Evolutionary conservation across 257 asterid species (phyloP).

Genomic region (Solanum medicagineum): DNA sequence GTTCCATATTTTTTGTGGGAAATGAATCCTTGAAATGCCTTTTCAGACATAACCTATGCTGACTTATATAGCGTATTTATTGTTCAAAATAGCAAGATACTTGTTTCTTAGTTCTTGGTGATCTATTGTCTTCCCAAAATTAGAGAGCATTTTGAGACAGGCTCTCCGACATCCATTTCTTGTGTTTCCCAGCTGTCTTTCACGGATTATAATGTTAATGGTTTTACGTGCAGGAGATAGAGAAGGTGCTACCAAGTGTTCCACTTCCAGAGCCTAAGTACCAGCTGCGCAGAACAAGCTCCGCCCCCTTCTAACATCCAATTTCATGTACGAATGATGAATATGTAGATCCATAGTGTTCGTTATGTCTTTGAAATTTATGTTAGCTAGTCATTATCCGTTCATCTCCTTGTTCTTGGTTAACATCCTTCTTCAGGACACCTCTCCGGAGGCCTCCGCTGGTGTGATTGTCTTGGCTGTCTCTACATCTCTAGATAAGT

Average conservation of each 20-base stretch:
- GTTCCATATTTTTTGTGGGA: background rate
- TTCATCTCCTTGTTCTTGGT: background rate
- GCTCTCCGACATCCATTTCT: background rate
- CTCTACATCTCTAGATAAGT: background rate
- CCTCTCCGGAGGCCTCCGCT: background rate
- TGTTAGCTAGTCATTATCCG: background rate
- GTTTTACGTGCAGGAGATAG: slow-evolving; percentile 20
- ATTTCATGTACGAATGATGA: background rate
- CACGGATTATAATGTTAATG: background rate
- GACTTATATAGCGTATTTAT: background rate
- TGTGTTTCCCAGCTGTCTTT: background rate
- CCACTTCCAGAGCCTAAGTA: slow-evolving; percentile 33
- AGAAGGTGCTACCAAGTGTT: slow-evolving; percentile 16
- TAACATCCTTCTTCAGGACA: background rate
- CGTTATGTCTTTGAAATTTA: background rate
- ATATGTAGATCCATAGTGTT: slow-evolving; percentile 6
- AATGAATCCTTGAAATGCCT: background rate
- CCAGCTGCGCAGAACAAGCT: slow-evolving; percentile 38
- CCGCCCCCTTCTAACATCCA: slow-evolving; percentile 20
- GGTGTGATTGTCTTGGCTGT: background rate
- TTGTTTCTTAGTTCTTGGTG: background rate
- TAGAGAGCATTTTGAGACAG: background rate
- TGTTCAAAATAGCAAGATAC: background rate
- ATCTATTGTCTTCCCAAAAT: background rate
- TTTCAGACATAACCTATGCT: background rate